Conservation (phyloP, 192 early-diverging fungal species). For the Helicostylum pulchrum region DNA sequence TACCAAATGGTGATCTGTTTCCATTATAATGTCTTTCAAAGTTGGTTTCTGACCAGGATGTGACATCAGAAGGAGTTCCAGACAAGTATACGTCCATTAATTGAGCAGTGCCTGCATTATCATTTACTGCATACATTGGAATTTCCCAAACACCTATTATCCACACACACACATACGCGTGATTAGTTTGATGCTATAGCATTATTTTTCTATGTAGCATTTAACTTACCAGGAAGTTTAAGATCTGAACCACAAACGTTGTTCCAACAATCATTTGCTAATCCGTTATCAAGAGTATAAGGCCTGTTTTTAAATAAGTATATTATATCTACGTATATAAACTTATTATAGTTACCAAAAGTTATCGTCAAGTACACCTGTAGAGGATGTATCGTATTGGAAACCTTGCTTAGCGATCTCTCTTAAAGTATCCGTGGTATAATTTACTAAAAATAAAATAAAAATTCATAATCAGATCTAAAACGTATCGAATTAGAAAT, state of each 20-base stretch:
- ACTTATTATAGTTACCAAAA: conserved; percentile 41
- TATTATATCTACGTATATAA: not conserved
- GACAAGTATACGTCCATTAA: conserved; percentile 53
- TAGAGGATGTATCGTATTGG: conserved; percentile 53
- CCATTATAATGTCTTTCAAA: conserved; percentile 52
- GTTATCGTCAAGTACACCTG: conserved; percentile 43
- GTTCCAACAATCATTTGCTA: conserved; percentile 57
- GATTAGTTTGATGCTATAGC: too few relatives aligned
- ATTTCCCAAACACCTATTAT: conserved; percentile 58
- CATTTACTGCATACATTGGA: conserved; percentile 57
- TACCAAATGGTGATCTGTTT: conserved; percentile 53
- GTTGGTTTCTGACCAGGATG: conserved; percentile 49
- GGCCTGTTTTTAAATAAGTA: conserved; percentile 32
- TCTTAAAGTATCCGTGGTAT: conserved; percentile 44
- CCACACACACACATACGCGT: not conserved
- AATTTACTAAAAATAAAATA: conserved; percentile 37
- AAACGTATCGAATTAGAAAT: not conserved
- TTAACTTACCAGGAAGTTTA: conserved; percentile 39
- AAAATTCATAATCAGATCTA: not conserved
- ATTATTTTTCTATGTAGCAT: not conserved
- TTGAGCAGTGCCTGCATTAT: conserved; percentile 36
- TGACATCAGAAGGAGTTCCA: conserved; percentile 38
- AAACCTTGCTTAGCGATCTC: conserved; percentile 44
- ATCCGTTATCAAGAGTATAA: conserved; percentile 65
- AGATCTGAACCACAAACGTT: conserved; percentile 44